Base-by-base conservation (phyloP, 805 yeast genomes). In the Cyberlindnera xylosilytica region DNA sequence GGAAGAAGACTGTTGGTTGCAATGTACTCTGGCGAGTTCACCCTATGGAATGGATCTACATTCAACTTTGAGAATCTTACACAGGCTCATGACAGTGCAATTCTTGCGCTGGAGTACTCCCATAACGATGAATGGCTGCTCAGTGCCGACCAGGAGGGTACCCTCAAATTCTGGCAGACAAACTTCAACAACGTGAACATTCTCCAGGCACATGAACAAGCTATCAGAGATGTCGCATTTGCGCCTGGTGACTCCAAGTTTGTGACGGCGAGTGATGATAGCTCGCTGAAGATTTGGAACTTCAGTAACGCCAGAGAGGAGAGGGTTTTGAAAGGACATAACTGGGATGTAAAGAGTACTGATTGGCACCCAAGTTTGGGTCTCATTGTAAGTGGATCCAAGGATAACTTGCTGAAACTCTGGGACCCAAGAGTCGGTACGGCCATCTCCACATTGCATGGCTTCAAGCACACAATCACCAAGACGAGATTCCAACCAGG, bases 281-380 rank as follows among this genome's bases (percentile, higher is more conserved):
- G 88, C 39, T 75, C 83, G 6, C 69, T 91, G 47, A 95, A 93
- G 60, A 82, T 93, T 29, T 93, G 98, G 97, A 87, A 90, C 64
- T 93, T 93, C 65, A 83, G 87, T 58, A 87, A 84, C 57, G 93
- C 93, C 28, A 69, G 75, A 45, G 93, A 87, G 53, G 99, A 93
- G 59, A 67, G 86, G 36, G 72, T 78, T 0, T 69, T 93, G 41
- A 74, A 80, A 19, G 98, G 98, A 2, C 99, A 93, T 65, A 96
- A 95, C 61, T 93, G 99, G 99, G 99, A 93, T 64, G 97, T 93
- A 18, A 93, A 93, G 60, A 80, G 90, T 41, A 87, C 95, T 41
- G 98, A 93, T 63, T 93, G 99, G 99, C 99, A 93, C 63, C 87
- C 95, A 5, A 72, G 74, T 11, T 67, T 87, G 64, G 97, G 97